Base-by-base conservation (phyloP, 208 protist species). In the Wallacemonas sp. region DNA sequence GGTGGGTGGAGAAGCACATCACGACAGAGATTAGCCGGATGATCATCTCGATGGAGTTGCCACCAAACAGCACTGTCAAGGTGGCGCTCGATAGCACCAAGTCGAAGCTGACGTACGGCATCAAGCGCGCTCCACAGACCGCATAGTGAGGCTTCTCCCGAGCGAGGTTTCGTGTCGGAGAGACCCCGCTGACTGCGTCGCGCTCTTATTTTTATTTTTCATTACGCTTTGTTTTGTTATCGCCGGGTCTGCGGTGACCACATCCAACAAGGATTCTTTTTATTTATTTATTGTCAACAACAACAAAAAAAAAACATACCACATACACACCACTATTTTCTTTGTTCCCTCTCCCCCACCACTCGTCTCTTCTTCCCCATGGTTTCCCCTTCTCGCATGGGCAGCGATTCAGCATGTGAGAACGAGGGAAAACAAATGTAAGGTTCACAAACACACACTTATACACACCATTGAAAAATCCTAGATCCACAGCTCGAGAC, bases 1-100 rank as follows among this genome's bases (percentile, higher is more conserved):
- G 92, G 10, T 96, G 88, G 80, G 64, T 98, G 22, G 86, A 98
- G 68, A 87, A 91, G 60, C 66, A 94, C 71, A 78, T 98, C 44
- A 87, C 88, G 10, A 97, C 94, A 4, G 83, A 93, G 67, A 53
- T 98, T 17, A 87, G 85, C 48, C 83, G 85, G 36, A 88, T 95
- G 81, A 87, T 97, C 41, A 78, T 98, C 33, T 29, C 75, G 26
- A 70, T 91, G 48, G 75, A 94, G 70, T 57, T 97, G 37, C 64
- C 66, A 24, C 81, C 92, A 10, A 79, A 86, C 76, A 89, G 81
- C 66, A 84, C 63, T 10, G 83, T 97, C 44, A 66, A 61, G 39
- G 42, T 94, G 13, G 73, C 68, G 13, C 46, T 91, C 32, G 73
- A 78, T 60, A 63, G 54, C 58, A 57, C 17, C 9, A 44, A 77